A percentile compares a stretch with the other conserved stretches of the same genome.
Evolutionary conservation across 75 land plant genomes (phyloP).

Genomic region (Pinus albicaulis): DNA sequence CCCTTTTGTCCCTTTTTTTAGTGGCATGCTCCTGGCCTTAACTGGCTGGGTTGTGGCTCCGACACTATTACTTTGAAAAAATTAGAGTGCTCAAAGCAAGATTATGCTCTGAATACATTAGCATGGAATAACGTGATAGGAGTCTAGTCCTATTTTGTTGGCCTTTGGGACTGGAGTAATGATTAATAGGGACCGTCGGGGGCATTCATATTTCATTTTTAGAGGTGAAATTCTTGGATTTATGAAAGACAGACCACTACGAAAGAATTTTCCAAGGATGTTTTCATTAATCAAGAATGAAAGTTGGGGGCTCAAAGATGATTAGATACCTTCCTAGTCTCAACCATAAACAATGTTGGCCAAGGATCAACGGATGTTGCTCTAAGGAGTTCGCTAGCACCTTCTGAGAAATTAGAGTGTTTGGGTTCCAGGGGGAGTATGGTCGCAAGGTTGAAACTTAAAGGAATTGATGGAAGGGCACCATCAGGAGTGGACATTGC

Average conservation of each 20-base stretch:
- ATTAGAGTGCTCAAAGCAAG: too few species aligned
- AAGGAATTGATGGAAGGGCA: too few species aligned
- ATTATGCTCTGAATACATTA: too few species aligned
- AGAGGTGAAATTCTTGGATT: constrained; percentile 8
- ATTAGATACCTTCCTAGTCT: constrained; percentile 25
- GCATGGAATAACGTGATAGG: too few species aligned
- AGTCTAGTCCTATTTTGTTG: too few species aligned
- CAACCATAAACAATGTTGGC: constrained; percentile 38
- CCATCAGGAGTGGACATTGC: too few species aligned
- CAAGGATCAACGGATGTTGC: constrained; percentile 30
- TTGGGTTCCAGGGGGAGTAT: constrained; percentile 3
- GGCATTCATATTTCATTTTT: constrained; percentile 20
- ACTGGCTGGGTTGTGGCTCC: constrained; percentile 20
- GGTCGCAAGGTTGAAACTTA: constrained; percentile 17
- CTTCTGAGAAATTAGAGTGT: constrained; percentile 29
- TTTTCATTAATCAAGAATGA: too few species aligned
- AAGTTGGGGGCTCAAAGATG: too few species aligned
- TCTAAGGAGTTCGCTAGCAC: constrained; percentile 23
- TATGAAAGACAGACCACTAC: too few species aligned
- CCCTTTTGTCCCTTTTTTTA: too few species aligned
- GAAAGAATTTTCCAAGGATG: too few species aligned
- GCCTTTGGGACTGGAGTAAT: too few species aligned
- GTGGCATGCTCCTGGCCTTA: constrained; percentile 34
- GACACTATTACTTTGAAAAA: neutral
- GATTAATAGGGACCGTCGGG: neutral